These are phyloP conservation scores for Babesia sp. DNA, from an alignment of 169 alveolate genomes.

Conservation along the genomic window DNA sequence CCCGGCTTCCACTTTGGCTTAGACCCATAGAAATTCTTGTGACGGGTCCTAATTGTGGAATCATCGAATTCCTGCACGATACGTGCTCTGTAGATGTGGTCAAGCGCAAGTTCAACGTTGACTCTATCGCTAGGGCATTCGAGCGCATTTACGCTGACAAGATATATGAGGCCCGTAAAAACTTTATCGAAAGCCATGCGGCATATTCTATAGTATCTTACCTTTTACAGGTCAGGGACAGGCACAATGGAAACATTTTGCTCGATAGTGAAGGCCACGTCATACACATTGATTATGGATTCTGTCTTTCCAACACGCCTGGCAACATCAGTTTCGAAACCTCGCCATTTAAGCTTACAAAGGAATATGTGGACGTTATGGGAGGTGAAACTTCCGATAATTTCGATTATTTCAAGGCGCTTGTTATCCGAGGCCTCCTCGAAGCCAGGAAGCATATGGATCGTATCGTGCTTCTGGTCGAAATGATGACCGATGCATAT, in stretches of 20 bases:
- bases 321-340: slow-evolving; percentile 94
- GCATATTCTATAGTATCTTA: slow-evolving; percentile 93
- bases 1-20: slow-evolving; percentile 88
- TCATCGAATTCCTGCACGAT: slow-evolving; percentile 78
- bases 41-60: slow-evolving; percentile 93
- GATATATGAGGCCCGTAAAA: slow-evolving; percentile 79
- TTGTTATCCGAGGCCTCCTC: slow-evolving; percentile 83
- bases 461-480: slow-evolving; percentile 83
- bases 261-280: slow-evolving; percentile 92
- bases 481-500: slow-evolving; percentile 88
- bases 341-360: slow-evolving; percentile 95
- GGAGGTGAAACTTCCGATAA: slow-evolving; percentile 91
- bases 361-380: slow-evolving; percentile 92
- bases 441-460: slow-evolving; percentile 88
- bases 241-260: slow-evolving; percentile 95
- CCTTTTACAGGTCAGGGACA: slow-evolving; percentile 90
- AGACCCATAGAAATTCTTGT: slow-evolving; percentile 92
- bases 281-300: slow-evolving; percentile 95
- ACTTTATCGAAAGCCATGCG: slow-evolving; percentile 92
- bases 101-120: slow-evolving; percentile 73
- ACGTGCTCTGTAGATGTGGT: slow-evolving; percentile 78
- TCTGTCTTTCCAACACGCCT: slow-evolving; percentile 93
- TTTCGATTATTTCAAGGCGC: slow-evolving; percentile 85
- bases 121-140: slow-evolving; percentile 72
- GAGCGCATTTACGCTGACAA: slow-evolving; percentile 69